phyloP scores from a whole-genome alignment of 306 rosid species.

The Comarum palustre region DNA sequence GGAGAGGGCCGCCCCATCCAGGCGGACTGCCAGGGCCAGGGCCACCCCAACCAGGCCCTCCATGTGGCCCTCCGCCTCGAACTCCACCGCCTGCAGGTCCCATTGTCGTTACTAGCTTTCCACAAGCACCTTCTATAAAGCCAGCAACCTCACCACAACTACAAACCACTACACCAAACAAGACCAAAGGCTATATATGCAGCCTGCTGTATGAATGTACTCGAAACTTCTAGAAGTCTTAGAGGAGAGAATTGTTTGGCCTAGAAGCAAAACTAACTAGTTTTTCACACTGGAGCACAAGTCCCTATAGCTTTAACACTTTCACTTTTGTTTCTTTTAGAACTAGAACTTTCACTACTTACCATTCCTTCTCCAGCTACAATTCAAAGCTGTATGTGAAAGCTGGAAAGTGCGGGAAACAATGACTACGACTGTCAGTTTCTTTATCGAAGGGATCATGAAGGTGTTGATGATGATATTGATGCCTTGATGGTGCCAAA shows the following conservation, averaged over 20 bases:
- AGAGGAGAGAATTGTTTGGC: conserved; percentile 13
- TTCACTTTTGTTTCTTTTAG: background rate
- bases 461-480: background rate
- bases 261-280: conserved; percentile 24
- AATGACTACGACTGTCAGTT: background rate
- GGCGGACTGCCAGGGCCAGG: conserved; percentile 27
- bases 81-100: conserved; percentile 18
- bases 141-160: background rate
- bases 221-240: background rate
- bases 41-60: no score
- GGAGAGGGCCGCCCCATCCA: conserved; percentile 36
- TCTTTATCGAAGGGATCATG: background rate
- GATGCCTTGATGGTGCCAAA: background rate
- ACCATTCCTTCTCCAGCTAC: conserved; percentile 38
- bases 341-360: conserved; percentile 19
- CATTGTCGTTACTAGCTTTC: conserved; percentile 4
- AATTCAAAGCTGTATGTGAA: conserved; percentile 30
- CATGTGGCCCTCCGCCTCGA: background rate
- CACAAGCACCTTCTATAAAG: background rate
- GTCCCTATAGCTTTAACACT: background rate
- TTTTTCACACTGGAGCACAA: conserved; percentile 1
- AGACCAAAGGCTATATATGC: background rate
- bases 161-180: background rate
- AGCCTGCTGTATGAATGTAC: background rate
- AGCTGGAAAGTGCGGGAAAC: background rate